Conservation (phyloP, 257 asterid species). For the Leptodermis oblonga region DNA sequence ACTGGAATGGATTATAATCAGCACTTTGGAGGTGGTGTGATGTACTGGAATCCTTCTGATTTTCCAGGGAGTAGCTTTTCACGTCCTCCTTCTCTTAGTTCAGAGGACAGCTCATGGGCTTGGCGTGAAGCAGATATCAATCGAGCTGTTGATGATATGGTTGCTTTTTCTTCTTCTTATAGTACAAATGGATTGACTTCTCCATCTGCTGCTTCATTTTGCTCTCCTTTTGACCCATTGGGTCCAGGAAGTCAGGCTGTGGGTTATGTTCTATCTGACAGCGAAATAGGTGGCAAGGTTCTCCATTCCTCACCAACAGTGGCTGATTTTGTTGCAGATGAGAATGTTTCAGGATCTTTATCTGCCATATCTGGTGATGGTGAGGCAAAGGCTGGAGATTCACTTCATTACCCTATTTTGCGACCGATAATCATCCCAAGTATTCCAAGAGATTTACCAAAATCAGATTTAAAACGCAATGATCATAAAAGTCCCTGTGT, state of each 20-base stretch:
- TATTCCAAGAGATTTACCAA: conserved; percentile 88
- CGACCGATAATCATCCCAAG: conserved; percentile 95
- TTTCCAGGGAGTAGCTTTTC: conserved; percentile 80
- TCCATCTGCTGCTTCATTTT: conserved; percentile 91
- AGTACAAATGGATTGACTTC: conserved; percentile 97
- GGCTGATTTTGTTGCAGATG: conserved; percentile 68
- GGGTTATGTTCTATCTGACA: conserved; percentile 87
- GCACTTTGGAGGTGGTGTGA: conserved; percentile 95
- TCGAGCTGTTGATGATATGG: conserved; percentile 97
- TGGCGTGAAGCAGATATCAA: conserved; percentile 98
- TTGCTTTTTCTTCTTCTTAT: conserved; percentile 96
- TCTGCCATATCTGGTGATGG: conserved; percentile 64
- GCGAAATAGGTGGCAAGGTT: conserved; percentile 78
- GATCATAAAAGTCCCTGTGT: conserved; percentile 96
- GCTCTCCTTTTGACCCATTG: conserved; percentile 91
- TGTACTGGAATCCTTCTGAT: conserved; percentile 98
- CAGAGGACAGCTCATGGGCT: conserved; percentile 99
- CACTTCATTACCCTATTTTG: conserved; percentile 86
- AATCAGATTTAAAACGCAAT: conserved; percentile 73
- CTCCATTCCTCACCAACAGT: conserved; percentile 68
- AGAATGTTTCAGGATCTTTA: conserved; percentile 64
- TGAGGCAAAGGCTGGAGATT: conserved; percentile 71
- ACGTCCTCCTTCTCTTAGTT: conserved; percentile 98
- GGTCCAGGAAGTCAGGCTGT: conserved; percentile 68
- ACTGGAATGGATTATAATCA: conserved; percentile 85